Evolutionary conservation across 2,329 filamentous ascomycete genomes (phyloP).

Genomic region (Ophiocordyceps camponoti-floridani): DNA sequence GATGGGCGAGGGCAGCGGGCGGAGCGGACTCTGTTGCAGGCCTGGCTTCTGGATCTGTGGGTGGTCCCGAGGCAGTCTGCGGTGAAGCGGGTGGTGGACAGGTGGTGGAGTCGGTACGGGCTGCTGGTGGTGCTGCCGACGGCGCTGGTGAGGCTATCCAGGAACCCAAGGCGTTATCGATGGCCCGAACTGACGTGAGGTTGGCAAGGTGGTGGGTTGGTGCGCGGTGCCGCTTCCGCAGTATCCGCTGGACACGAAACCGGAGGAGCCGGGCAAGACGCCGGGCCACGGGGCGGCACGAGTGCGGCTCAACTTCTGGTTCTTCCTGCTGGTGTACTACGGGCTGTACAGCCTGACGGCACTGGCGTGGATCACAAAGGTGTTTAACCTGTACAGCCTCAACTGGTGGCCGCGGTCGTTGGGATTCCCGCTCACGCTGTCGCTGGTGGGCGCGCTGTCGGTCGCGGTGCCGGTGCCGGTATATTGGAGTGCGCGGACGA

Average conservation of each 20-base stretch:
- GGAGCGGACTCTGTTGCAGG: constrained; percentile 15
- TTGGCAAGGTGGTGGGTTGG: constrained; percentile 38
- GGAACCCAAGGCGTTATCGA: no score
- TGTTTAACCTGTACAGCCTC: constrained; percentile 52
- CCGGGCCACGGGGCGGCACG: constrained; percentile 46
- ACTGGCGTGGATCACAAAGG: constrained; percentile 52
- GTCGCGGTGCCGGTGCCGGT: constrained; percentile 40
- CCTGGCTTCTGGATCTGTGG: constrained; percentile 33
- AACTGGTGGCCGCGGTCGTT: constrained; percentile 53
- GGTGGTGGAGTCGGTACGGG: constrained; percentile 46
- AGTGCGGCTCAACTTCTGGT: constrained; percentile 53
- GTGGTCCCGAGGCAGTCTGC: constrained; percentile 39
- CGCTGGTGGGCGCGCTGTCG: constrained; percentile 41
- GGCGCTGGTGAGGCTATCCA: constrained; percentile 26
- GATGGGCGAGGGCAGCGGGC: constrained; percentile 17
- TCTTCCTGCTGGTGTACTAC: constrained; percentile 53
- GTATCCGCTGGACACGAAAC: constrained; percentile 26
- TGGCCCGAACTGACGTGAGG: no score
- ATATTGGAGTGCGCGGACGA: constrained; percentile 33
- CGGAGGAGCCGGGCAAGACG: constrained; percentile 16
- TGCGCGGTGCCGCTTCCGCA: constrained; percentile 48
- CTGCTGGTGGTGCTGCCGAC: constrained; percentile 44
- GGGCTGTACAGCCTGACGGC: constrained; percentile 51
- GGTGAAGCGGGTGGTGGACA: constrained; percentile 38
- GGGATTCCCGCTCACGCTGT: constrained; percentile 46